These are phyloP conservation scores for Rhizopus arrhizus DNA, from an alignment of 371 early-diverging fungal genomes.

Conservation along the genomic window DNA sequence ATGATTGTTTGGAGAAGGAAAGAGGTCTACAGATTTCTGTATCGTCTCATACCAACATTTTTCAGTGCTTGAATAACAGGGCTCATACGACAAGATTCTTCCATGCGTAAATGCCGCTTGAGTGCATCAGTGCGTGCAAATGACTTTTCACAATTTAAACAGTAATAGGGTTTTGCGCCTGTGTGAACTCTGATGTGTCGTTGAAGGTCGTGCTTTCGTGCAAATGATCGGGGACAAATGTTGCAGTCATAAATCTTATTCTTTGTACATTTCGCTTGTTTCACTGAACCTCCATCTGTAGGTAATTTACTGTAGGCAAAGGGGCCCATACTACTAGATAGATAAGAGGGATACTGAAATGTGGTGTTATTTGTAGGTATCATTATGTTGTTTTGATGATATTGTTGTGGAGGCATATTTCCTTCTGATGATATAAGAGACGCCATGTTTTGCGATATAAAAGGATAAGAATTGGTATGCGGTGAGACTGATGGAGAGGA, in stretches of 20 bases:
- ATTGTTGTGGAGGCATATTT: background rate
- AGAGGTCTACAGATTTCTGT: conserved; percentile 27
- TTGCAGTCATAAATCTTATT: conserved; percentile 30
- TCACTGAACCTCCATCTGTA: background rate
- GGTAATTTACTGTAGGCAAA: background rate
- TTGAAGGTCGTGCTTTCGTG: conserved; percentile 52
- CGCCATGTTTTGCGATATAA: background rate
- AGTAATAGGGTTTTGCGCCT: conserved; percentile 64
- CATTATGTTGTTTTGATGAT: too few relatives aligned
- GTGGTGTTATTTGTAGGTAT: background rate
- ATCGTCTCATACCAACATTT: conserved; percentile 33
- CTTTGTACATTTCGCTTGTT: background rate
- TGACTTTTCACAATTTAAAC: conserved; percentile 58
- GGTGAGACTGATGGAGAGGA: background rate
- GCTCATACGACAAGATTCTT: conserved; percentile 50
- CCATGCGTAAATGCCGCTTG: conserved; percentile 61
- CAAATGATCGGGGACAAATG: conserved; percentile 39
- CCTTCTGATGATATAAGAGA: background rate
- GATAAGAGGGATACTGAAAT: background rate
- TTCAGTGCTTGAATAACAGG: conserved; percentile 54
- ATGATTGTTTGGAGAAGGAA: background rate
- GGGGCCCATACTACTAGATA: background rate
- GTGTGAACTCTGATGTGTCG: conserved; percentile 62
- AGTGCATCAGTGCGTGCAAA: conserved; percentile 73
- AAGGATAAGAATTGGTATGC: background rate